Base-by-base conservation (phyloP, 192 early-diverging fungal genomes). In the Gaertneriomyces sp. region DNA sequence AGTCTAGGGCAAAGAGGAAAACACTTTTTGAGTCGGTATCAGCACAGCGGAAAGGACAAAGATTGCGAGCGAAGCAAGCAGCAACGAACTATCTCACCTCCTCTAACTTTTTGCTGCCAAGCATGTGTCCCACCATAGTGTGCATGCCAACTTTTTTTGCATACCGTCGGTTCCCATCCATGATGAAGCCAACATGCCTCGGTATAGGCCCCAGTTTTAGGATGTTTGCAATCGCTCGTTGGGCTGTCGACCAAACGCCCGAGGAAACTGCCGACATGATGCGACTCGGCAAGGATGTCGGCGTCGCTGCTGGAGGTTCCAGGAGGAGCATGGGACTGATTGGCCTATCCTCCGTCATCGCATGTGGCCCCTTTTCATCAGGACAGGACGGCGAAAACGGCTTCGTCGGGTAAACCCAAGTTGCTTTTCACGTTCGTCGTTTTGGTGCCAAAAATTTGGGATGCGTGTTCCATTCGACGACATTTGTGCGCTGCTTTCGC, bases 81-180 rank as follows among this genome's bases (percentile, higher is more conserved):
- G 25, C 1, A 33, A 33, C 25, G 25, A 33, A 42, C 12, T 12
- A 45, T 59, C 61, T 41, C 69, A 95, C 95, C 75, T 89, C 76
- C 52, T 91, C 83, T 1, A 98, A 79, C 58, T 83, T 84, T 46
- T 82, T 72, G 58, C 89, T 92, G 7, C 97, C 97, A 14, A 79
- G 81, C 19, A 85, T 78, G 70, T 99, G 94, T 7, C 94, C 97
- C 6, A 77, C 53, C 16, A 70, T 72, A 20, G 79, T 74, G 42
- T 81, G 75, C 38, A 84, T 70, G 16, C 79, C 76, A 53, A 83
- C 68, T 3, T 74, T 71, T 53, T 86, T 87, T 45, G 93, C 95
- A 71, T 83, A 99, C 38, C 97, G 85, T 42, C 97, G 79, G 77
- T 99, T 99, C 7, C 97, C 97, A 71, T 99, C 97, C 89, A 99